Conservation (phyloP, 2,329 filamentous ascomycete genomes). For the Talaromyces sp. region DNA sequence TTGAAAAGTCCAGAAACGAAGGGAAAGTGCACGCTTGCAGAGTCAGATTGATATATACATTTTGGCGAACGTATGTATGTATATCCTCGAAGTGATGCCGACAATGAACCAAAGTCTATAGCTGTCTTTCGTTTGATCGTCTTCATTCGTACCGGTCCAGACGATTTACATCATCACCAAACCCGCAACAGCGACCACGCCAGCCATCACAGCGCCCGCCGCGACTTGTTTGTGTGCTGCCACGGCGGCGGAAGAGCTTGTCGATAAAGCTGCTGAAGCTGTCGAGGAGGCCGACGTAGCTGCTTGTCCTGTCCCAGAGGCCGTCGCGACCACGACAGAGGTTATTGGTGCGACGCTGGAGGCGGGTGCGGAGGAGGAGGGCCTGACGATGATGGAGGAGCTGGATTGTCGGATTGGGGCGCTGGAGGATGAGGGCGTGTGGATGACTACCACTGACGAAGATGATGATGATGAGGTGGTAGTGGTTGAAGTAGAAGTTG, state of each 20-base stretch:
- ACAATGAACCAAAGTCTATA: neutral
- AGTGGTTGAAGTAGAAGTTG: conserved; percentile 6
- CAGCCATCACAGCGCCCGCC: conserved; percentile 29
- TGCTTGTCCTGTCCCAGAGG: neutral
- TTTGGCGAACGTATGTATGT: neutral
- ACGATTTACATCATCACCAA: conserved; percentile 32
- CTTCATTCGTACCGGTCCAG: neutral
- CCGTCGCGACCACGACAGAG: conserved; percentile 2
- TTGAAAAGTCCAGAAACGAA: neutral
- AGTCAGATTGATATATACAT: neutral
- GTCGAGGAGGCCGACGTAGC: conserved; percentile 6
- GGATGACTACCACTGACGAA: neutral
- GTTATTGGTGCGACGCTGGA: neutral
- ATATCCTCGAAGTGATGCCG: neutral
- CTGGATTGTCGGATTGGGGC: conserved; percentile 4
- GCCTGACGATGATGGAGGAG: conserved; percentile 7
- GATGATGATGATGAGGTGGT: conserved; percentile 1
- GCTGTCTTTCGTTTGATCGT: neutral
- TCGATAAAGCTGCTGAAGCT: conserved; percentile 19
- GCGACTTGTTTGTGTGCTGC: conserved; percentile 21
- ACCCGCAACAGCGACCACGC: conserved; percentile 32
- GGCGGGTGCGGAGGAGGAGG: conserved; percentile 7
- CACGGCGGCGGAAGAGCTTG: conserved; percentile 17
- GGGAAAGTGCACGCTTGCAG: neutral
- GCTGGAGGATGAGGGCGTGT: conserved; percentile 8